phyloP scores from a whole-genome alignment of 129 eudicot genomes.

The Mikania micrantha region DNA sequence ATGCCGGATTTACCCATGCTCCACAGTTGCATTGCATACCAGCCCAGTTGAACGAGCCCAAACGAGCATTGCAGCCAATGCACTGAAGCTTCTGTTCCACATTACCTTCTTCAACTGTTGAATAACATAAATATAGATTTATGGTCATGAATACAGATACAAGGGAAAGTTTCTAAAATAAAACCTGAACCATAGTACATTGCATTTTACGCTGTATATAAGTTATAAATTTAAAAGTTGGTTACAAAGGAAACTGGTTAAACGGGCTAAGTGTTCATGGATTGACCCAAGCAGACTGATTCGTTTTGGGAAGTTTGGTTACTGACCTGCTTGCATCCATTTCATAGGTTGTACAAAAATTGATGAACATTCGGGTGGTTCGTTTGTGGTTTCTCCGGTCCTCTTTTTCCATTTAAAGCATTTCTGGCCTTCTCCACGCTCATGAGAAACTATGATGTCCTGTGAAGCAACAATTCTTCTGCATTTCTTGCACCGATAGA shows the following conservation, averaged over 20 bases:
- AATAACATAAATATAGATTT: not conserved
- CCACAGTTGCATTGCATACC: conserved; percentile 96
- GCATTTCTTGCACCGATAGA: conserved; percentile 82
- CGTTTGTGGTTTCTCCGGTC: conserved; percentile 24
- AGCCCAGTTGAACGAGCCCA: conserved; percentile 80
- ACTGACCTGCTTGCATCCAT: conserved; percentile 83
- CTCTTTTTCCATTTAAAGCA: conserved; percentile 69
- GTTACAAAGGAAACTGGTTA: too few species aligned
- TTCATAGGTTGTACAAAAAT: conserved; percentile 93
- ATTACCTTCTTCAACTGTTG: conserved; percentile 67
- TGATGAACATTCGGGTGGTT: conserved; percentile 62
- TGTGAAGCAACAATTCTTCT: conserved; percentile 79
- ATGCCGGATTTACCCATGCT: conserved; percentile 85
- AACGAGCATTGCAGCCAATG: conserved; percentile 71
- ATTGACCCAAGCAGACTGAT: too few species aligned
- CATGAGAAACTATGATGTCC: conserved; percentile 58
- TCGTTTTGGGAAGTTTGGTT: not conserved
- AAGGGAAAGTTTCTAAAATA: too few species aligned
- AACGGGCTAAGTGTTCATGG: too few species aligned
- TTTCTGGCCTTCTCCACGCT: conserved; percentile 58
- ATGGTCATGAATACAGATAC: not conserved
- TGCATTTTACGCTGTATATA: too few species aligned
- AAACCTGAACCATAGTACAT: not conserved
- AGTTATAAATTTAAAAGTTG: too few species aligned
- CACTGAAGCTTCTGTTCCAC: conserved; percentile 73